A percentile compares a stretch with the other conserved stretches of the same genome.
Evolutionary conservation across 345 rosid species (phyloP).

Genomic region (Hevea brasiliensis): DNA sequence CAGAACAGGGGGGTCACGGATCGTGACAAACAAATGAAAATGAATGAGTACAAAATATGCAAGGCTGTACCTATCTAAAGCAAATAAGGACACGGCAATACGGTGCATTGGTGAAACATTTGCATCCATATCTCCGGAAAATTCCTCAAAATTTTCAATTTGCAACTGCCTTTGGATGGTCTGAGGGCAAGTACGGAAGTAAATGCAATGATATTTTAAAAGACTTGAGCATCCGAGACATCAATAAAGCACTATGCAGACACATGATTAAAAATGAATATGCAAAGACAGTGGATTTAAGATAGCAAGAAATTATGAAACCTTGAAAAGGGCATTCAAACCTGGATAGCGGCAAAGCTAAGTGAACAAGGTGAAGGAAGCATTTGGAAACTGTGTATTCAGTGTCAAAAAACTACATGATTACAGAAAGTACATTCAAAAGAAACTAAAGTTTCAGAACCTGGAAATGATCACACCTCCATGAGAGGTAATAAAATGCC

Average conservation of each 20-base stretch:
- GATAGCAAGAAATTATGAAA: slow-evolving; percentile 2
- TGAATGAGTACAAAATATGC: no score
- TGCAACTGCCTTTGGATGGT: not conserved
- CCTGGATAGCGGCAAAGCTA: slow-evolving; percentile 9
- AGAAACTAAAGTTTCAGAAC: slow-evolving; percentile 4
- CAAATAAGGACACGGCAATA: slow-evolving; percentile 11
- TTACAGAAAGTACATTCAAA: slow-evolving; percentile 13
- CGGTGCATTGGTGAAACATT: slow-evolving; percentile 4
- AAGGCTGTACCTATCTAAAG: slow-evolving; percentile 5
- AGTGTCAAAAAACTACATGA: slow-evolving; percentile 14
- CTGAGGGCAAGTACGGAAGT: slow-evolving; percentile 4
- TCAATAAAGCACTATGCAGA: not conserved
- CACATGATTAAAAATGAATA: not conserved
- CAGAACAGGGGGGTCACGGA: slow-evolving; percentile 10
- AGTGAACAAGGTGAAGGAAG: not conserved
- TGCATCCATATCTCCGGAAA: slow-evolving; percentile 2
- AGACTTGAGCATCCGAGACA: not conserved
- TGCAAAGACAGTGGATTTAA: not conserved
- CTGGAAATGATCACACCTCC: not conserved
- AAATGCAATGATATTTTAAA: not conserved
- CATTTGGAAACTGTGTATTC: slow-evolving; percentile 5
- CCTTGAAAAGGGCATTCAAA: slow-evolving; percentile 2
- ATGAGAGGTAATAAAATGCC: not conserved
- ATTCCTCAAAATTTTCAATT: not conserved
- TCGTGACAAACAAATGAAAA: slow-evolving; percentile 6